phyloP scores from a whole-genome alignment of 73 alveolate species.

The Tetrahymena borealis region DNA sequence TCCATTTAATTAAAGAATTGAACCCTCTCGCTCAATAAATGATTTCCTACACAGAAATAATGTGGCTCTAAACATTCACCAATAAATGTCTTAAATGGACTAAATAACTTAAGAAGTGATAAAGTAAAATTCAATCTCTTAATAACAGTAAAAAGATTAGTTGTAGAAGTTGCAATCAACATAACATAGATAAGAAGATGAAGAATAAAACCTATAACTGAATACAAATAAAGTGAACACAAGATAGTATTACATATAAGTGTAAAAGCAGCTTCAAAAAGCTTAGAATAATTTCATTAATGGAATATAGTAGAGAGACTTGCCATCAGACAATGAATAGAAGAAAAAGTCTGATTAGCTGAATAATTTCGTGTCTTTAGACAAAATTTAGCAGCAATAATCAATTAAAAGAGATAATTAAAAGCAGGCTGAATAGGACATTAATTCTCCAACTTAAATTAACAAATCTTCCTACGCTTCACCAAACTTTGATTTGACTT shows the following conservation, averaged over 20 bases:
- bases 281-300: not conserved
- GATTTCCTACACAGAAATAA: not conserved
- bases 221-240: not conserved
- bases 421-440: too few species aligned
- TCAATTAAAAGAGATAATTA: too few species aligned
- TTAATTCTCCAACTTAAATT: too few species aligned
- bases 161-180: not conserved
- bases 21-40: not conserved
- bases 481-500: too few species aligned
- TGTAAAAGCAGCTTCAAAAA: not conserved
- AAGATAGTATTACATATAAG: not conserved
- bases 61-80: not conserved
- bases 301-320: not conserved
- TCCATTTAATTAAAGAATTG: not conserved
- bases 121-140: not conserved
- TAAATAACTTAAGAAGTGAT: not conserved
- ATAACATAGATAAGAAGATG: not conserved
- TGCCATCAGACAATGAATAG: not conserved
- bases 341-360: not conserved
- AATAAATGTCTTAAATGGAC: not conserved
- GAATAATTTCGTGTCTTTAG: not conserved
- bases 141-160: not conserved
- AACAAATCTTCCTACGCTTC: too few species aligned
- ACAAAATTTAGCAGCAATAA: not conserved
- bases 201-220: not conserved